A percentile compares a stretch with the other conserved stretches of the same genome.
These are phyloP conservation scores for Phaffomyces thermotolerans DNA, from an alignment of 805 yeast genomes.

Conservation along the genomic window DNA sequence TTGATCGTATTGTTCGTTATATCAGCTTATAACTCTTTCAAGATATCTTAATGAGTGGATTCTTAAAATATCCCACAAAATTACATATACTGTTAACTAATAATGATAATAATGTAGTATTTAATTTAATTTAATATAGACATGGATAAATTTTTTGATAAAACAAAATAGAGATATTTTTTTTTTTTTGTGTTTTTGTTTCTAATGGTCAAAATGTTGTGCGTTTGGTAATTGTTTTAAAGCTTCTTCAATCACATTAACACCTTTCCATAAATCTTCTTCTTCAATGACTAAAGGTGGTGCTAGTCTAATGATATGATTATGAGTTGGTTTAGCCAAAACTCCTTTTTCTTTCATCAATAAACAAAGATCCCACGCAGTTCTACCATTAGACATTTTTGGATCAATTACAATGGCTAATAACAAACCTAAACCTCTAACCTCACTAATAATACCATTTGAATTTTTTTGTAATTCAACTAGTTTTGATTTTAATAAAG, in stretches of 20 bases:
- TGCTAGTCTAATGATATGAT: constrained; percentile 89
- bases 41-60: too few species aligned
- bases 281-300: constrained; percentile 91
- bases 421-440: constrained; percentile 68
- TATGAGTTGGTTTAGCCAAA: constrained; percentile 95
- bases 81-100: too few species aligned
- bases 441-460: constrained; percentile 49
- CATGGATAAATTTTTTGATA: too few species aligned
- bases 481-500: constrained; percentile 54
- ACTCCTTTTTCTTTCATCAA: constrained; percentile 84
- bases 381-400: constrained; percentile 72
- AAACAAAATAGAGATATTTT: too few species aligned
- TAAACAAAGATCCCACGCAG: constrained; percentile 95
- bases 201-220: constrained; percentile 22
- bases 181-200: too few species aligned
- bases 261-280: constrained; percentile 78
- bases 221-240: constrained; percentile 49
- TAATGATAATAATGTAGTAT: too few species aligned
- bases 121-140: too few species aligned
- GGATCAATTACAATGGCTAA: constrained; percentile 90
- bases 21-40: too few species aligned
- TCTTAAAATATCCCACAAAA: too few species aligned
- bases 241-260: constrained; percentile 59
- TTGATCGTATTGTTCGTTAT: too few species aligned
- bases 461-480: constrained; percentile 43